Conservation (phyloP, 257 asterid species). For the Thymus mandschuricus region DNA sequence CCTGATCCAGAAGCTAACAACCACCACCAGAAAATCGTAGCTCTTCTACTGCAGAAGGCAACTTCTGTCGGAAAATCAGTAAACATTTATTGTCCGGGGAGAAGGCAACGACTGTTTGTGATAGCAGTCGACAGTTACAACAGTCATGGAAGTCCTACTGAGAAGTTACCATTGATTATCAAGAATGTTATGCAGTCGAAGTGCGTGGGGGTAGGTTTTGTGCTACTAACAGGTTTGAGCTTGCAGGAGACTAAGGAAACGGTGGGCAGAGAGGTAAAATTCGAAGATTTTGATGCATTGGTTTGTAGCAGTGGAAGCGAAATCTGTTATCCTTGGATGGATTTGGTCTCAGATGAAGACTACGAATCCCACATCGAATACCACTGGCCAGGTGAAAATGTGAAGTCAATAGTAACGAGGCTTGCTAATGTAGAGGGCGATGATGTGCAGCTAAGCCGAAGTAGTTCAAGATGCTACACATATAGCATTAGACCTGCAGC, state of each 20-base stretch:
- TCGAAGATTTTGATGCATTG: constrained; percentile 63
- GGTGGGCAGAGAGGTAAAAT: constrained; percentile 38
- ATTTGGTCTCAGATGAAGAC: constrained; percentile 55
- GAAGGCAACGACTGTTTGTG: constrained; percentile 58
- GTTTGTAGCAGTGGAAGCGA: constrained; percentile 71
- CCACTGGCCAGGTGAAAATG: constrained; percentile 71
- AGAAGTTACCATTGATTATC: constrained; percentile 48
- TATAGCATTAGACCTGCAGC: constrained; percentile 55
- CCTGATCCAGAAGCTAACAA: constrained; percentile 41
- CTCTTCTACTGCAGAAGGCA: constrained; percentile 48
- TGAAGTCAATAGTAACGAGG: constrained; percentile 49
- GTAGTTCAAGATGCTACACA: constrained; percentile 64
- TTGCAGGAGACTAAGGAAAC: constrained; percentile 54
- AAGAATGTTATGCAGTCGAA: constrained; percentile 56
- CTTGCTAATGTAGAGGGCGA: constrained; percentile 52
- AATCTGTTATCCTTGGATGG: constrained; percentile 68
- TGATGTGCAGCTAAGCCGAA: constrained; percentile 42
- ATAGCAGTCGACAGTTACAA: constrained; percentile 61
- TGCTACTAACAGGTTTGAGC: constrained; percentile 54
- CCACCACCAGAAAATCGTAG: constrained; percentile 58
- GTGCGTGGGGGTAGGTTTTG: constrained; percentile 57
- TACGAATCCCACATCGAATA: constrained; percentile 60
- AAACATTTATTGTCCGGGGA: constrained; percentile 54
- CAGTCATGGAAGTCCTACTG: constrained; percentile 44
- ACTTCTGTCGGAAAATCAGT: constrained; percentile 36